A percentile compares a stretch with the other conserved stretches of the same genome.
These are phyloP conservation scores for Setaria viridis DNA, from an alignment of 202 grass and related monocot species.

Conservation along the genomic window DNA sequence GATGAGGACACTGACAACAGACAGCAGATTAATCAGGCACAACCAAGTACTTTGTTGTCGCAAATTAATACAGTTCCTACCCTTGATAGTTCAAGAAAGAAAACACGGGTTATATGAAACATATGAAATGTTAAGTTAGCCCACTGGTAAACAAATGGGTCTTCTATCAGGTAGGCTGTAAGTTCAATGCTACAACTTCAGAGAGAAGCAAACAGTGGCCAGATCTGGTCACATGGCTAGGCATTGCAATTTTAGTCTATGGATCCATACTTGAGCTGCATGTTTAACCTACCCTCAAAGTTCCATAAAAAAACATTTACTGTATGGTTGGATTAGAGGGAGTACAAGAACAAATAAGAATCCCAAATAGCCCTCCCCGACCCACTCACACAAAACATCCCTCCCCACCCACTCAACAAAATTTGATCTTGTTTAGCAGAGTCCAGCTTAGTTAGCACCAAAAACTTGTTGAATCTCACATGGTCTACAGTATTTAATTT, in stretches of 20 bases:
- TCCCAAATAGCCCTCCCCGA: too few species aligned
- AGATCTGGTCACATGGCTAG: background rate
- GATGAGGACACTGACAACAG: background rate
- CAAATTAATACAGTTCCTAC: background rate
- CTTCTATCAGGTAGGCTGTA: background rate
- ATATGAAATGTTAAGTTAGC: background rate
- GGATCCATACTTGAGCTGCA: background rate
- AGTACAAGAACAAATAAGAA: too few species aligned
- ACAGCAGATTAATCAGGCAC: background rate
- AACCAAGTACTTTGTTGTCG: background rate
- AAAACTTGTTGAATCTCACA: background rate
- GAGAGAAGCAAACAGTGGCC: background rate
- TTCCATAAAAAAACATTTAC: too few species aligned
- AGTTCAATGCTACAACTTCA: background rate
- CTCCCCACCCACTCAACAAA: too few species aligned
- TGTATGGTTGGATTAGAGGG: too few species aligned
- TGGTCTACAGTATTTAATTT: background rate
- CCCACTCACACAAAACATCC: too few species aligned
- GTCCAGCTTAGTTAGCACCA: background rate
- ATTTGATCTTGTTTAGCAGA: background rate
- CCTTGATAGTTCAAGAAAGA: background rate
- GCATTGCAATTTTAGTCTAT: slow-evolving; percentile 3
- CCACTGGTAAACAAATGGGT: background rate
- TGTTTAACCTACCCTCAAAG: background rate
- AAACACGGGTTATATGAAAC: background rate